Conservation (phyloP, 1,284 basidiomycete genomes). For the Trichosporon ovoides region DNA sequence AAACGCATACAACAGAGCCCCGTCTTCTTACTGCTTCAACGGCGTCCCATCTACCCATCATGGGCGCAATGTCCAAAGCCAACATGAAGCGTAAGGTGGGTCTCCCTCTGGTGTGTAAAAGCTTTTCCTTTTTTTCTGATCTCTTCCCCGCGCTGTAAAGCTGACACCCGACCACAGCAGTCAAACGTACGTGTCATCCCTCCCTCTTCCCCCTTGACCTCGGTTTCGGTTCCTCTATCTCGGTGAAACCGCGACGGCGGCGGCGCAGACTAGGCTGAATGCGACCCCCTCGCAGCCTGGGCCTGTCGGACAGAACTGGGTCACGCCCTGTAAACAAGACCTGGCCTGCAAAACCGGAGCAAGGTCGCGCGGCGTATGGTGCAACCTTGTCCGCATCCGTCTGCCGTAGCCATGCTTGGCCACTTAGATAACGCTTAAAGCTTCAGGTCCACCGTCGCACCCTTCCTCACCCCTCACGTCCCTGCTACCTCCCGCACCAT, state of each 20-base stretch:
- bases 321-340: too few species aligned
- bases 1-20: too few species aligned
- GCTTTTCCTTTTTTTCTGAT: neutral
- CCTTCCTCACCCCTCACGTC: neutral
- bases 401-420: too few species aligned
- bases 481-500: neutral
- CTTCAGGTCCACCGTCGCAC: neutral
- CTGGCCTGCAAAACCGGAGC: too few species aligned
- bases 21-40: neutral
- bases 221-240: neutral
- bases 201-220: neutral
- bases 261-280: too few species aligned
- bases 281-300: too few species aligned
- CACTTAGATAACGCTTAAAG: neutral
- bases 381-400: too few species aligned
- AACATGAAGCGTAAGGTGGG: constrained; percentile 37
- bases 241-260: too few species aligned
- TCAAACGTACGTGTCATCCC: constrained; percentile 8
- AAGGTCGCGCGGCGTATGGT: too few species aligned
- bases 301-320: too few species aligned
- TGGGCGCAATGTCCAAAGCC: constrained; percentile 20
- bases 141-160: neutral
- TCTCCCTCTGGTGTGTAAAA: constrained; percentile 3
- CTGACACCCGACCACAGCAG: constrained; percentile 5
- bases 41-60: constrained; percentile 20